These are phyloP conservation scores for Pseudogymnoascus sp. DNA, from an alignment of 2,329 filamentous ascomycete species.

Conservation along the genomic window DNA sequence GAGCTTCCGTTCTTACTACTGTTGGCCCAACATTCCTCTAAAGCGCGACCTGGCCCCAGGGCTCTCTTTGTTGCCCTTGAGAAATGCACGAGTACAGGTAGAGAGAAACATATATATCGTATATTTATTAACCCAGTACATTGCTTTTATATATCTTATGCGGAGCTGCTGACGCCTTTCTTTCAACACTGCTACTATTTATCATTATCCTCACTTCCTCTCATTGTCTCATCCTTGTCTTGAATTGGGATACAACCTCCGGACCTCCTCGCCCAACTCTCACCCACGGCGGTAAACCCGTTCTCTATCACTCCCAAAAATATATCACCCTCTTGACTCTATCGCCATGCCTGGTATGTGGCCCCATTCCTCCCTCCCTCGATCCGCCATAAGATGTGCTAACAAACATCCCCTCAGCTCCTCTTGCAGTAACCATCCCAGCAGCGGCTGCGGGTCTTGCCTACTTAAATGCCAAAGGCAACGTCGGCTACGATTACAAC, in stretches of 20 bases:
- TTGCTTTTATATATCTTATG: neutral
- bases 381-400: neutral
- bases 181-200: neutral
- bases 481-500: conserved; percentile 56
- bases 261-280: neutral
- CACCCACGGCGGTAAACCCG: neutral
- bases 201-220: neutral
- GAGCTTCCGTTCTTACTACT: neutral
- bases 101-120: neutral
- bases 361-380: neutral
- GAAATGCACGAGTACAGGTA: neutral
- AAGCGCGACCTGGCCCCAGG: neutral
- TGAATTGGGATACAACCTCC: neutral
- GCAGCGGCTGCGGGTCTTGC: conserved; percentile 60
- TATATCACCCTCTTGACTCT: neutral
- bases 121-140: neutral
- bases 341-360: neutral
- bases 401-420: conserved; percentile 31
- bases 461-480: conserved; percentile 67
- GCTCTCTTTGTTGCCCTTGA: neutral
- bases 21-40: neutral
- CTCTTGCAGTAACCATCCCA: conserved; percentile 47
- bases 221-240: neutral
- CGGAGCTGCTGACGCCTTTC: neutral
- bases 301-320: neutral